phyloP scores from a whole-genome alignment of 2,329 filamentous ascomycete genomes.

The Fusarium sp. region DNA sequence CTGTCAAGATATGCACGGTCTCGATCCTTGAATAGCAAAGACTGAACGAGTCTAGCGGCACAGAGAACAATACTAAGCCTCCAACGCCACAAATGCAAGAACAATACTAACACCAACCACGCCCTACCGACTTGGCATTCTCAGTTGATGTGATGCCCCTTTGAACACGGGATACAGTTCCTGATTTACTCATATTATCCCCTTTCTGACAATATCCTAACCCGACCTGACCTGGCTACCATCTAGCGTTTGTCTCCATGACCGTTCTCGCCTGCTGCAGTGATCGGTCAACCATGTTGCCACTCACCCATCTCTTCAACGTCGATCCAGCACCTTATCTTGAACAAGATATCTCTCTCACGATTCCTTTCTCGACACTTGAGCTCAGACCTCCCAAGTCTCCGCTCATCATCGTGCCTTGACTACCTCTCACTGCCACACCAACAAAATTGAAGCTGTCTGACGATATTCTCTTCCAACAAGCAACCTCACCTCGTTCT shows the following conservation, averaged over 20 bases:
- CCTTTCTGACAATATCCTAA: slow-evolving; percentile 35
- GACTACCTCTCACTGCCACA: slow-evolving; percentile 5
- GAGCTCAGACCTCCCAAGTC: slow-evolving; percentile 24
- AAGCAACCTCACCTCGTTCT: background rate
- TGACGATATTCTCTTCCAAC: background rate
- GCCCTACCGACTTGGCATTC: slow-evolving; percentile 27
- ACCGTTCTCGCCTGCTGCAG: slow-evolving; percentile 13
- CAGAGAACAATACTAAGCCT: slow-evolving; percentile 49
- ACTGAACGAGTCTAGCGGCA: slow-evolving; percentile 13
- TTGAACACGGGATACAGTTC: slow-evolving; percentile 21
- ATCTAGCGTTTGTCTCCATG: slow-evolving; percentile 25
- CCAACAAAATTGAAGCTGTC: background rate
- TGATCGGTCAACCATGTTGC: slow-evolving; percentile 36
- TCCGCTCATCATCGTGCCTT: slow-evolving; percentile 6
- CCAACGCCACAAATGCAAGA: slow-evolving; percentile 43
- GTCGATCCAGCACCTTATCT: slow-evolving; percentile 1
- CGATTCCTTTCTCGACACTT: background rate
- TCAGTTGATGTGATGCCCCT: slow-evolving; percentile 30
- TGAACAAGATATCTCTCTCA: slow-evolving; percentile 17
- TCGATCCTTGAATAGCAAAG: slow-evolving; percentile 10
- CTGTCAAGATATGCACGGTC: slow-evolving; percentile 36
- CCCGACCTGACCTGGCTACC: no score
- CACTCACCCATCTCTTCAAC: slow-evolving; percentile 13
- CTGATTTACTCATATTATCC: slow-evolving; percentile 35
- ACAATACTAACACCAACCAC: slow-evolving; percentile 47